Conservation (phyloP, 179 eudicot genomes). For the Spinacia oleracea region DNA sequence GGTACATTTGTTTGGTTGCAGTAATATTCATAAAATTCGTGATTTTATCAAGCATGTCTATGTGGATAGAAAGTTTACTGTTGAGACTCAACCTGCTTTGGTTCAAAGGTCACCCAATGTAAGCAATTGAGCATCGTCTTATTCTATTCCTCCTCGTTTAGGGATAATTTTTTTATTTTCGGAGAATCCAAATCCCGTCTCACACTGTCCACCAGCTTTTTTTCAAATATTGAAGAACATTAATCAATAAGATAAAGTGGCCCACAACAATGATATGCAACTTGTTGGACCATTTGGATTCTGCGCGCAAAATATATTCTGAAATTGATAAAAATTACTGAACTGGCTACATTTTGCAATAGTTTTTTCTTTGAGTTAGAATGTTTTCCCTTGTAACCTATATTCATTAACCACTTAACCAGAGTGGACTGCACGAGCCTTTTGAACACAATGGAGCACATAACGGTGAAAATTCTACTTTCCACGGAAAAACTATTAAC, state of each 20-base stretch:
- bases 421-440: slow-evolving; percentile 45
- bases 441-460: slow-evolving; percentile 21
- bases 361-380: background rate
- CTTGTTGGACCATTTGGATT: background rate
- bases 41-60: slow-evolving; percentile 73
- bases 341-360: background rate
- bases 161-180: background rate
- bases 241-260: background rate
- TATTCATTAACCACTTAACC: slow-evolving; percentile 5
- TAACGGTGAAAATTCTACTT: slow-evolving; percentile 27
- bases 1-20: slow-evolving; percentile 33
- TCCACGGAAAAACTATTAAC: slow-evolving; percentile 27
- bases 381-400: background rate
- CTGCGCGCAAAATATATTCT: background rate
- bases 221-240: background rate
- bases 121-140: slow-evolving; percentile 19
- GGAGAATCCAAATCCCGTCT: background rate
- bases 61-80: slow-evolving; percentile 57
- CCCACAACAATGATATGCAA: background rate
- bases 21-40: slow-evolving; percentile 62
- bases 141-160: background rate
- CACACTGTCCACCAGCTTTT: background rate
- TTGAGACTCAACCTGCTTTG: slow-evolving; percentile 39
- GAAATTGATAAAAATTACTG: background rate
- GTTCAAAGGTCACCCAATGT: slow-evolving; percentile 44